These are phyloP conservation scores for Populus tremula DNA, from an alignment of 345 rosid genomes.

Conservation along the genomic window DNA sequence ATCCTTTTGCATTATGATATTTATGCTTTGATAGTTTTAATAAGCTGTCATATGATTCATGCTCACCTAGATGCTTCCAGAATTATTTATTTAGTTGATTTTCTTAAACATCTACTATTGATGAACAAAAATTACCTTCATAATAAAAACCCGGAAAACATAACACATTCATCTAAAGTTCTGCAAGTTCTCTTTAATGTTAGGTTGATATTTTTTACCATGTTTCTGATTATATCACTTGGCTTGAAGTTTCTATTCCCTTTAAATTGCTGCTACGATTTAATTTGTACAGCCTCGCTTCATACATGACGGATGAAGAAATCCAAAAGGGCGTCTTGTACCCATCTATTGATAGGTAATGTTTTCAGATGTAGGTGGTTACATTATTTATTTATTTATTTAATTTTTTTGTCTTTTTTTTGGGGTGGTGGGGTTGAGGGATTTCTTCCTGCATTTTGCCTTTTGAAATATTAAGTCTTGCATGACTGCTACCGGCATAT, in stretches of 20 bases:
- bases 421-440: background rate
- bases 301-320: constrained; percentile 90
- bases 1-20: background rate
- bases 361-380: background rate
- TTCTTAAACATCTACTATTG: background rate
- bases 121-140: background rate
- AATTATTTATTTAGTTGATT: background rate
- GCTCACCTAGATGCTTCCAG: background rate
- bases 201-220: background rate
- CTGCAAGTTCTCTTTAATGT: background rate
- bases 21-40: background rate
- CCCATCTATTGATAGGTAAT: constrained; percentile 82
- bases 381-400: background rate
- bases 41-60: background rate
- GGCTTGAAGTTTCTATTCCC: constrained; percentile 1
- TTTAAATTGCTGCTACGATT: constrained; percentile 16
- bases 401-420: background rate
- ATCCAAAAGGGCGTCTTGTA: constrained; percentile 68
- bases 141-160: background rate
- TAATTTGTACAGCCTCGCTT: constrained; percentile 72
- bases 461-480: background rate
- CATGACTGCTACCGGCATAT: background rate
- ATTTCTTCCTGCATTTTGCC: background rate
- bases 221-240: background rate
- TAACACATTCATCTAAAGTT: background rate